phyloP scores from a whole-genome alignment of 2,329 filamentous ascomycete genomes.

The Talaromyces sp. region DNA sequence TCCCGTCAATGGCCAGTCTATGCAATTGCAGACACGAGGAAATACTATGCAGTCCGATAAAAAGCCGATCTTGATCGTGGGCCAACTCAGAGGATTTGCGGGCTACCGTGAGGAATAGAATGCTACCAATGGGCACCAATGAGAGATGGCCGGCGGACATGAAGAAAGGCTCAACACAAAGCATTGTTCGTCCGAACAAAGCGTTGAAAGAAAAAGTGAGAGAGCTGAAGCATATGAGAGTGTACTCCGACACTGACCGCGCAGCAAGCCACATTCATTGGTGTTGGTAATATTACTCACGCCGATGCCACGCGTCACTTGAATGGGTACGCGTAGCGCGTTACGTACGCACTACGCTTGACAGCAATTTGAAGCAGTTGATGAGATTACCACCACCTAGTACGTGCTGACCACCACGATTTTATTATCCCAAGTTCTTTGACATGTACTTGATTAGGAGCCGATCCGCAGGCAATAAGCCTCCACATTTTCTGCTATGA shows the following conservation, averaged over 20 bases:
- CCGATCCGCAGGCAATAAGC: neutral
- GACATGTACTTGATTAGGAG: neutral
- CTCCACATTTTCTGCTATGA: neutral
- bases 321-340: neutral
- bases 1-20: too few species aligned
- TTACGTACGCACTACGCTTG: neutral
- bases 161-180: neutral
- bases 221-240: neutral
- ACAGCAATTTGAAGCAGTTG: neutral
- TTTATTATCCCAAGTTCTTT: neutral
- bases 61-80: too few species aligned
- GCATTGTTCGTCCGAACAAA: neutral
- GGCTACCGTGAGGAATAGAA: too few species aligned
- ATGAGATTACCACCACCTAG: neutral
- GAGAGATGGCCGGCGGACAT: neutral
- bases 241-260: neutral
- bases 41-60: too few species aligned
- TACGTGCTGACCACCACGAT: too few species aligned
- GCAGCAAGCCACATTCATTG: neutral
- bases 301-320: neutral
- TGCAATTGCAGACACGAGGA: too few species aligned
- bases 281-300: neutral
- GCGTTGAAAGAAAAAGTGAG: neutral
- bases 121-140: neutral
- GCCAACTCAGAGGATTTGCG: too few species aligned